Evolutionary conservation across 2,329 filamentous ascomycete species (phyloP).

Genomic region (Trichoderma simmonsii): DNA sequence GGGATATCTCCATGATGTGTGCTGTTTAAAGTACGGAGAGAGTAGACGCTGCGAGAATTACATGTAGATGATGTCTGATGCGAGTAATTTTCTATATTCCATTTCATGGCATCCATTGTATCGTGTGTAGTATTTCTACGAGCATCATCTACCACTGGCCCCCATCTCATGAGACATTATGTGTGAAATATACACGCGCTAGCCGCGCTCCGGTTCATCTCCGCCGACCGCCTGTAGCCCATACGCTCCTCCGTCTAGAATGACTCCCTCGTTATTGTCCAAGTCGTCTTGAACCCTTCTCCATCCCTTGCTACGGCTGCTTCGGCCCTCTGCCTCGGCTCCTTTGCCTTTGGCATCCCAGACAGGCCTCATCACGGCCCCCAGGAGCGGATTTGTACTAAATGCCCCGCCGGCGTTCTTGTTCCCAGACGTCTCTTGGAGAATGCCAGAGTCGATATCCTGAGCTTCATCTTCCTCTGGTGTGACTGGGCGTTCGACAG

Average conservation of each 20-base stretch:
- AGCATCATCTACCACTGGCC: background rate
- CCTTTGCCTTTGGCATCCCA: conserved; percentile 54
- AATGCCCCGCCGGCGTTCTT: conserved; percentile 54
- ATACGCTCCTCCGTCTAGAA: conserved; percentile 55
- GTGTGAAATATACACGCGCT: background rate
- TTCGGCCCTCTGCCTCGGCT: conserved; percentile 38
- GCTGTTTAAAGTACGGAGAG: too few relatives aligned
- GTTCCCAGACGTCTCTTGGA: conserved; percentile 37
- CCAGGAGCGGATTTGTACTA: conserved; percentile 65
- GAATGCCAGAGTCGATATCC: conserved; percentile 28
- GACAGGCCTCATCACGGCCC: conserved; percentile 62
- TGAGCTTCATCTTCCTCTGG: conserved; percentile 46
- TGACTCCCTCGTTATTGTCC: conserved; percentile 56
- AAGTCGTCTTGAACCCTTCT: conserved; percentile 59
- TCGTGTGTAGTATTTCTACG: background rate
- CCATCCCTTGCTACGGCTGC: conserved; percentile 48
- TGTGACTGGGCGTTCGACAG: conserved; percentile 55
- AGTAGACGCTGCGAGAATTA: background rate
- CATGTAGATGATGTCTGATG: background rate
- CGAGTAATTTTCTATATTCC: background rate
- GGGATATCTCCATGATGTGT: background rate
- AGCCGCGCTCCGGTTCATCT: conserved; percentile 41
- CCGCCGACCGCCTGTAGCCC: conserved; percentile 29
- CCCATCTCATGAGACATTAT: background rate
- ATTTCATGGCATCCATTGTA: background rate